Percentiles rank a stretch among this genome's conserved stretches.
Evolutionary conservation across 108 stramenopile genomes (phyloP).

Genomic region (Nitzschia sp.): DNA sequence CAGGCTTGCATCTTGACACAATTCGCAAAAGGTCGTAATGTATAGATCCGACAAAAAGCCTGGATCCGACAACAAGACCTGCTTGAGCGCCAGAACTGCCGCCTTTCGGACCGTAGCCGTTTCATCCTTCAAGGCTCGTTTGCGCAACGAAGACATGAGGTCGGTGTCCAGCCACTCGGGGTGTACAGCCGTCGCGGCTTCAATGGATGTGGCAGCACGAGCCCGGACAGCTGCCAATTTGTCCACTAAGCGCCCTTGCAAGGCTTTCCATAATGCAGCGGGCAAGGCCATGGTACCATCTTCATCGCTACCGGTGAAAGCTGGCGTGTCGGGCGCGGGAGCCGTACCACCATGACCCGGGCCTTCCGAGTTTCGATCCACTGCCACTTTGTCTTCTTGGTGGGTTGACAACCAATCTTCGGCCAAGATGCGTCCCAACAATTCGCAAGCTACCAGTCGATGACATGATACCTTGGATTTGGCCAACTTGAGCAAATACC

Average conservation of each 20-base stretch:
- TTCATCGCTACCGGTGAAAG: not conserved
- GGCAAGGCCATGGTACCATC: conserved; percentile 11
- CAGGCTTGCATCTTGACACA: conserved; percentile 71
- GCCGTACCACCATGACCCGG: not conserved
- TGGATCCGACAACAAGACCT: conserved; percentile 48
- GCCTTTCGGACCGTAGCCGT: conserved; percentile 72
- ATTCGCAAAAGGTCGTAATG: conserved; percentile 55
- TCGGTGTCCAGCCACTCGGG: conserved; percentile 26
- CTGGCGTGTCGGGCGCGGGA: not conserved
- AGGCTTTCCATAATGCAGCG: conserved; percentile 48
- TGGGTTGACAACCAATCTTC: conserved; percentile 56
- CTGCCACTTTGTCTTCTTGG: conserved; percentile 24
- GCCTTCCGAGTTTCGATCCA: conserved; percentile 3
- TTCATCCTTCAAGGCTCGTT: conserved; percentile 64
- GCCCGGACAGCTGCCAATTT: conserved; percentile 74
- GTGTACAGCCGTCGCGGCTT: conserved; percentile 32
- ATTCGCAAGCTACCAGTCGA: conserved; percentile 68
- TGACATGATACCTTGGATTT: conserved; percentile 75
- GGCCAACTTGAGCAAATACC: conserved; percentile 62
- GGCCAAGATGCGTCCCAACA: conserved; percentile 57
- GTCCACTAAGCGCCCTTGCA: conserved; percentile 69
- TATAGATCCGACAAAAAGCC: conserved; percentile 45
- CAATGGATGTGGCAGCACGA: conserved; percentile 63
- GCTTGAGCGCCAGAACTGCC: conserved; percentile 56
- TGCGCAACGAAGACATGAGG: conserved; percentile 49